Evolutionary conservation across 352 stramenopile genomes (phyloP).

Genomic region (Phytophthora pisi): DNA sequence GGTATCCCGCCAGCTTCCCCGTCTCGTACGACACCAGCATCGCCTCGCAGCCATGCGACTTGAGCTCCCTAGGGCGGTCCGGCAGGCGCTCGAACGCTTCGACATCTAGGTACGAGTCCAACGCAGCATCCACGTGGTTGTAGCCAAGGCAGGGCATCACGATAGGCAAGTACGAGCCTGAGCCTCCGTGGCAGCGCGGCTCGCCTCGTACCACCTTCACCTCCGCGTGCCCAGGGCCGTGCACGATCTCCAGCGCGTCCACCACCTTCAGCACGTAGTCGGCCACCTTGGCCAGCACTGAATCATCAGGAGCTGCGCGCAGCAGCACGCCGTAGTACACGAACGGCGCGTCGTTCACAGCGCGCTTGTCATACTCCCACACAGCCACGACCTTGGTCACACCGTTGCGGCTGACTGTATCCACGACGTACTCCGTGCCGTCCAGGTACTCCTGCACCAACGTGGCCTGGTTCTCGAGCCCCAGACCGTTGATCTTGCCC

Average conservation of each 20-base stretch:
- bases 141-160: constrained; percentile 90
- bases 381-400: constrained; percentile 95
- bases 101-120: constrained; percentile 87
- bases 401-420: constrained; percentile 94
- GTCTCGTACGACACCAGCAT: constrained; percentile 91
- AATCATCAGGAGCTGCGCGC: constrained; percentile 49
- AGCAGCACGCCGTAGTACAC: constrained; percentile 94
- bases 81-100: constrained; percentile 60
- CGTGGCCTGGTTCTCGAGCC: constrained; percentile 88
- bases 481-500: constrained; percentile 89
- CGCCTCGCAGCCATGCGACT: constrained; percentile 89
- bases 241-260: constrained; percentile 81
- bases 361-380: constrained; percentile 98
- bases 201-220: constrained; percentile 83
- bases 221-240: constrained; percentile 88
- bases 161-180: constrained; percentile 93
- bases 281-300: constrained; percentile 51
- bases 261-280: constrained; percentile 79
- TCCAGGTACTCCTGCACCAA: constrained; percentile 95
- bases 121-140: constrained; percentile 92
- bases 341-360: constrained; percentile 92
- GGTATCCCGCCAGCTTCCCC: constrained; percentile 83
- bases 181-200: constrained; percentile 93
- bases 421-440: constrained; percentile 96
- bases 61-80: constrained; percentile 61